Base-by-base conservation (phyloP, 345 rosid genomes). In the Euphorbia peplus region DNA sequence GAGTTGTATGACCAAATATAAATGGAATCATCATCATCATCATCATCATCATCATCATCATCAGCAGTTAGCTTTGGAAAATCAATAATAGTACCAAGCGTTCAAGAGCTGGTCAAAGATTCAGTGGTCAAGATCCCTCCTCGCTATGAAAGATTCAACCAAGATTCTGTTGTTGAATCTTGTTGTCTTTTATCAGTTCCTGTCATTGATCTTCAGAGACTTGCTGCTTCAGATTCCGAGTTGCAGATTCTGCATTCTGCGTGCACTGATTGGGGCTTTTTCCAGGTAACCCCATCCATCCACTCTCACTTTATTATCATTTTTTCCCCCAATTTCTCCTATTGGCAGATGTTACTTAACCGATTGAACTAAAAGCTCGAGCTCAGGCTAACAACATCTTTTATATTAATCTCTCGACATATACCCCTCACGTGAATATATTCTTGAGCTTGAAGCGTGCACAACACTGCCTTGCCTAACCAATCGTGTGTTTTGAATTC, bases 41-140 rank as follows among this genome's bases (percentile, higher is more conserved):
- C n/a, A n/a, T n/a, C n/a, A n/a, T n/a, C n/a, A n/a, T n/a, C n/a
- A n/a, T n/a, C n/a, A n/a, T n/a, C n/a, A n/a, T n/a, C n/a, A n/a
- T n/a, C 84, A 30, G 22, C 60, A 22, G 75, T 79, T 1, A 79
- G 70, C 80, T 79, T 83, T 18, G 89, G 89, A 8, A 78, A 64
- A 66, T 85, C 85, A 10, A 28, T 85, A 18, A 65, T 80, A 28
- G 84, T 81, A 14, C 87, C 87, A 0, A 81, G 84, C 29, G 87
- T 83, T 73, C 84, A 74, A 85, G 90, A 89, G 88, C 69, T 71
- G 79, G 78, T 84, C 79, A 2, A 66, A 58, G 59, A 69, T 28
- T 66, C 68, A 63, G 54, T 72, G 46, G 12, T n/a, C 48, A 60
- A 56, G 42, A 64, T 86, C 82, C 86, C 90, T 53, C 73, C 78